Base-by-base conservation (phyloP, 2,329 filamentous ascomycete genomes). In the Stenocarpella maydis region DNA sequence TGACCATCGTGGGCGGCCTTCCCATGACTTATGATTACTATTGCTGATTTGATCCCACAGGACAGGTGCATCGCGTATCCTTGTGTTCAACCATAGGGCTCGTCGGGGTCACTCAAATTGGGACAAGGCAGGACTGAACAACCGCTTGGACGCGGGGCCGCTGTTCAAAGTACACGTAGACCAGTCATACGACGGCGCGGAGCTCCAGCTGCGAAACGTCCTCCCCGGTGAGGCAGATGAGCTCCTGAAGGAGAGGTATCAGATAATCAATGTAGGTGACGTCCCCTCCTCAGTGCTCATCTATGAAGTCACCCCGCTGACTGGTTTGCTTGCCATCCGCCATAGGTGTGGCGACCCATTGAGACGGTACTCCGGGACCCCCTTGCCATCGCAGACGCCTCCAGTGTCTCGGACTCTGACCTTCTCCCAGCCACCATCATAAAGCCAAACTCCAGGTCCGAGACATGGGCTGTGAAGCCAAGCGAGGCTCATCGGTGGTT, bases 81-180 rank as follows among this genome's bases (percentile, higher is more conserved):
- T 65, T 26, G 41, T 69, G 17, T 69, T 69, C 8, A 61, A 69
- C 43, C 61, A 69, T 43, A 67, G 91, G 7, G 88, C 93, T 73
- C 88, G 92, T 49, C 77, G 78, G 0, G 79, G 89, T 86, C 78
- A 74, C 85, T 84, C 80, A 3, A 76, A 82, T 68, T 94, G 91
- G 90, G 88, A 89, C 76, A 91, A 91, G 74, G 77, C 91, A 82
- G 88, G 89, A 82, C 67, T 88, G 84, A 28, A 90, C 87, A 89
- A 86, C 77, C 74, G 85, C 84, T 60, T 80, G 74, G 87, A 93
- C 77, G 85, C 88, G 26, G 81, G 82, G 0, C 84, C 84, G 0
- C 84, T 0, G 81, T 85, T 7, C 80, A 82, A 65, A 79, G 83
- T 84, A 0, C 84, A 86, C 70, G 82, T 86, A 70, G 84, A 86